Conservation (phyloP, 2,329 filamentous ascomycete genomes). For the Chaetomiaceae sp. region DNA sequence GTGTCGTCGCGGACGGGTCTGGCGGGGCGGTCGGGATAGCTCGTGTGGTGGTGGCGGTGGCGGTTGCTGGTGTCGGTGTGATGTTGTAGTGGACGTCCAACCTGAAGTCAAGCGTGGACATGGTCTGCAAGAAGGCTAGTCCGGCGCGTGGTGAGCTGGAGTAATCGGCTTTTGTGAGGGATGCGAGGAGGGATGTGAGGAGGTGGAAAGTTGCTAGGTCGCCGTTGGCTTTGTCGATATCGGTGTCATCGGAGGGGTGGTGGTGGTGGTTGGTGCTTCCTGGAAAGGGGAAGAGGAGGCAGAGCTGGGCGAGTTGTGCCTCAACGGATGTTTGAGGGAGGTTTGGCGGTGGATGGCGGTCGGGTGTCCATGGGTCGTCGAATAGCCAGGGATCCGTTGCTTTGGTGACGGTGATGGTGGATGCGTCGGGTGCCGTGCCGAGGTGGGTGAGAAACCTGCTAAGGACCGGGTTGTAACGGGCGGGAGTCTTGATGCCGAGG, state of each 20-base stretch:
- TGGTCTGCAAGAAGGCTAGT: constrained; percentile 14
- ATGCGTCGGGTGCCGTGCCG: neutral
- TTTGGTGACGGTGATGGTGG: neutral
- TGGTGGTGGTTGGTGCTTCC: neutral
- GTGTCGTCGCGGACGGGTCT: neutral
- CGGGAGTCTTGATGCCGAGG: neutral
- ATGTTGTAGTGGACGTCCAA: neutral
- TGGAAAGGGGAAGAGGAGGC: constrained; percentile 10
- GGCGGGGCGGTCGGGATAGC: too few relatives aligned
- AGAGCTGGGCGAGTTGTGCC: constrained; percentile 13
- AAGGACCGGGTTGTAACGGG: neutral
- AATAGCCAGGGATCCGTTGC: constrained; percentile 1
- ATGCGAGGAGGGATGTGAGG: constrained; percentile 3
- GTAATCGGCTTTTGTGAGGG: constrained; percentile 12
- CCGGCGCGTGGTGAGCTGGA: neutral
- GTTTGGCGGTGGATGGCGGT: neutral
- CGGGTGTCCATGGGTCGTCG: neutral
- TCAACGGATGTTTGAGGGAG: neutral
- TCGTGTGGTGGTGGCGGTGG: neutral
- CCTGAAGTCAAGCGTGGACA: neutral
- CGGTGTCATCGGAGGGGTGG: neutral
- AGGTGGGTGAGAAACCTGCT: neutral
- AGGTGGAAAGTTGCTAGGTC: neutral
- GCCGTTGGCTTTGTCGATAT: neutral
- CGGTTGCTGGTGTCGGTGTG: neutral